Evolutionary conservation across 305 asterid species (phyloP).

Genomic region (Andrographis paniculata): DNA sequence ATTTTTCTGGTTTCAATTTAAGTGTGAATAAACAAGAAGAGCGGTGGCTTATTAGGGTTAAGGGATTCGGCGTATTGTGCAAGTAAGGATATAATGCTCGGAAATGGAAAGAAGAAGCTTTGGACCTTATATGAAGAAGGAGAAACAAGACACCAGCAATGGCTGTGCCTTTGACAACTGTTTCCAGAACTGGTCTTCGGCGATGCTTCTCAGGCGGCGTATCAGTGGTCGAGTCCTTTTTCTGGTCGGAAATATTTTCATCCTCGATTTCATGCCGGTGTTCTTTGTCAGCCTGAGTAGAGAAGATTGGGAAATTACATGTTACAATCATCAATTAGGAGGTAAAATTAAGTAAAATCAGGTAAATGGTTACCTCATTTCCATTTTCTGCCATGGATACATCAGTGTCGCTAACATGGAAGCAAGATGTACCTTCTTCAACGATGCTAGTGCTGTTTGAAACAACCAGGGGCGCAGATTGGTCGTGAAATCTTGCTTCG

Average conservation of each 20-base stretch:
- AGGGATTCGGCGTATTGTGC: neutral
- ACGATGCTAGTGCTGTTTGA: conserved; percentile 3
- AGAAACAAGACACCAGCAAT: conserved; percentile 53
- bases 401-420: conserved; percentile 14
- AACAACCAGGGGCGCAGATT: conserved; percentile 12
- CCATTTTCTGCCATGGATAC: conserved; percentile 18
- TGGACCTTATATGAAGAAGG: conserved; percentile 58
- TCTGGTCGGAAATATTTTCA: conserved; percentile 18
- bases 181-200: conserved; percentile 36
- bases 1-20: conserved; percentile 29
- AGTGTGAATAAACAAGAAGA: conserved; percentile 12
- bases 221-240: conserved; percentile 16
- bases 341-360: conserved; percentile 1
- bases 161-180: conserved; percentile 69
- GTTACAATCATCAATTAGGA: no score
- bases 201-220: conserved; percentile 20
- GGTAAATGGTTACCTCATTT: conserved; percentile 26
- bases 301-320: no score
- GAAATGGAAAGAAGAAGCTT: conserved; percentile 1
- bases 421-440: no score
- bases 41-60: neutral
- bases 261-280: neutral
- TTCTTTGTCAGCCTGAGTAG: conserved; percentile 26
- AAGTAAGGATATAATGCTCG: conserved; percentile 2
- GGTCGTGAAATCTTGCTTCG: neutral